Evolutionary conservation across 169 alveolate species (phyloP), one percentile per base, ranked within the genome.

Genomic region (Fabrea salina): DNA sequence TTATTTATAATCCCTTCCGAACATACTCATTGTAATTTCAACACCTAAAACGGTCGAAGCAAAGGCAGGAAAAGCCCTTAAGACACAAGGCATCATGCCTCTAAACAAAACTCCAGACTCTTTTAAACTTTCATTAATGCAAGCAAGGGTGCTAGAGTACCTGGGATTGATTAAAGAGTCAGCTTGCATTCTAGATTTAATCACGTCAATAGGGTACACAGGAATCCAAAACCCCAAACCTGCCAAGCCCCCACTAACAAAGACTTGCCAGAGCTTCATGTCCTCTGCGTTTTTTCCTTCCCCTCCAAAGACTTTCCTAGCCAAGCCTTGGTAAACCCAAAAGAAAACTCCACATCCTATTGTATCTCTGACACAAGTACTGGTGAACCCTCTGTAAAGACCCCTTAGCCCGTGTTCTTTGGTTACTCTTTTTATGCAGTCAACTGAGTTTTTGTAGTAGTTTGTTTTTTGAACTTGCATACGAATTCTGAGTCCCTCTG

Each of bases 401-500:
- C 74, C 74, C 13, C 54, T 13, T 0, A 61, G 11, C 13, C 74
- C 74, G 16, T 37, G 53, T 2, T 16, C 8, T 30, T 61, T 61
- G 13, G 1, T 35, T 8, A 61, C 13, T 16, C 27, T 13, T 11
- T n/a, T 27, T 35, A 27, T 2, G 13, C 44, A 22, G 16, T 61
- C 27, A 16, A 25, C 16, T 33, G 74, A n/a, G 32, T 37, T 61
- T 61, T 61, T 61, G 56, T 86, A 86, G 39, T 61, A 33, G 39
- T 32, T 16, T 1, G n/a, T 27, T 16, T 61, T 27, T 4, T 61
- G 76, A 16, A 30, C 7, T 40, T 79, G 85, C 75, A 79, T 66
- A 5, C 40, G 37, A 44, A 79, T 79, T 54, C 85, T 66, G 50
- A 79, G 19, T 50, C 33, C 64, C 32, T 79, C 85, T 2, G 66